phyloP scores from a whole-genome alignment of 2,329 filamentous ascomycete species.

The Parascedosporium putredinis region DNA sequence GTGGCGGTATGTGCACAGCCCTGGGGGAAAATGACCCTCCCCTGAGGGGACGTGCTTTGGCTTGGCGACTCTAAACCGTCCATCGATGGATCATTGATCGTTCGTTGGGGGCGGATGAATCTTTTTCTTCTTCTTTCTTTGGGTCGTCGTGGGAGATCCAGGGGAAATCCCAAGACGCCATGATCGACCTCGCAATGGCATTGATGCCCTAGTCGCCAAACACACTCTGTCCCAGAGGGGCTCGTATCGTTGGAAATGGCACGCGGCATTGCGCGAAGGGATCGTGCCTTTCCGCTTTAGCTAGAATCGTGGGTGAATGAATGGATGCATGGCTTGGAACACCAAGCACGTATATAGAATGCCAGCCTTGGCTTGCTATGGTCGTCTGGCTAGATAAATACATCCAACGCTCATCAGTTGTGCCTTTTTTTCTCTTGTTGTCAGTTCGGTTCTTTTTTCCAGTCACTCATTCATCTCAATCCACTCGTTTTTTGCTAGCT shows the following conservation, averaged over 20 bases:
- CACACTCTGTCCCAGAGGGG: neutral
- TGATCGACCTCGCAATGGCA: neutral
- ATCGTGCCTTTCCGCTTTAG: neutral
- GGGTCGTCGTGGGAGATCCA: neutral
- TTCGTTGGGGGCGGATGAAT: too few species aligned
- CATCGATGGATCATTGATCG: too few species aligned
- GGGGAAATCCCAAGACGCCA: neutral
- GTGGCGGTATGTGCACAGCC: neutral
- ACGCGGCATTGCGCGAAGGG: neutral
- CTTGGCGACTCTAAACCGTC: too few species aligned
- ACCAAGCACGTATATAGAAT: too few species aligned
- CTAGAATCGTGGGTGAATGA: too few species aligned
- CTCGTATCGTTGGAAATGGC: neutral
- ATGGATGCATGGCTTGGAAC: too few species aligned
- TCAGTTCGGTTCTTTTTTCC: neutral
- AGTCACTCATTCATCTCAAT: neutral
- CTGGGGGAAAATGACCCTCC: neutral
- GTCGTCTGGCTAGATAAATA: too few species aligned
- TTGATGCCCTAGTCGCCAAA: neutral
- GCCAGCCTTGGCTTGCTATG: too few species aligned
- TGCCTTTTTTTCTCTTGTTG: too few species aligned
- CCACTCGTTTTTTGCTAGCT: too few species aligned
- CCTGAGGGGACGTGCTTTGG: neutral
- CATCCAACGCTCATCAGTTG: too few species aligned
- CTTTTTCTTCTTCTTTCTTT: too few species aligned